Conservation (phyloP, 2,329 filamentous ascomycete genomes). For the Myriosclerotinia scirpicola region DNA sequence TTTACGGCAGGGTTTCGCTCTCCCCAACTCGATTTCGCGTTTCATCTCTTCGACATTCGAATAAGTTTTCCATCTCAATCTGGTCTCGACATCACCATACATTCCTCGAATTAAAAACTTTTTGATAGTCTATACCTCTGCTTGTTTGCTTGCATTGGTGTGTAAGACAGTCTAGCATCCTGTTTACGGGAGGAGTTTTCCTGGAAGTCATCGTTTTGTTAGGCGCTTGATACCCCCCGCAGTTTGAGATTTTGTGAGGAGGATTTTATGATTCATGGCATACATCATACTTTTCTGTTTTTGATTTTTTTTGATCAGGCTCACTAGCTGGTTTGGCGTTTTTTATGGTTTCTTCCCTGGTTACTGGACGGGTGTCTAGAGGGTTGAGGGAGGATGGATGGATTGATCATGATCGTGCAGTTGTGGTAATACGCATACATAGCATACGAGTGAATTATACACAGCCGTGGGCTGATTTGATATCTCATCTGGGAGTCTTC, state of each 20-base stretch:
- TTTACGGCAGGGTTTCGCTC: constrained; percentile 43
- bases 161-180: constrained; percentile 41
- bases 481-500: not conserved
- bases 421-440: constrained; percentile 17
- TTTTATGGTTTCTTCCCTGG: constrained; percentile 16
- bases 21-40: constrained; percentile 25
- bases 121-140: constrained; percentile 40
- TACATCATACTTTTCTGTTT: not conserved
- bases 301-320: constrained; percentile 6
- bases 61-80: constrained; percentile 27
- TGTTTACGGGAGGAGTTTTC: constrained; percentile 42
- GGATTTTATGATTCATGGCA: constrained; percentile 17
- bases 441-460: constrained; percentile 17
- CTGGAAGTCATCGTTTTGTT: constrained; percentile 25
- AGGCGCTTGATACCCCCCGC: constrained; percentile 8
- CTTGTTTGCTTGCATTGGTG: constrained; percentile 10
- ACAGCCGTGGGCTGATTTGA: constrained; percentile 7
- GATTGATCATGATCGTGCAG: constrained; percentile 9
- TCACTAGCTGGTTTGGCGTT: constrained; percentile 14
- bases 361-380: constrained; percentile 20
- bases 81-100: constrained; percentile 29
- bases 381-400: constrained; percentile 11
- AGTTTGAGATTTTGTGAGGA: constrained; percentile 5
- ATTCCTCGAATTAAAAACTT: constrained; percentile 33
- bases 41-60: constrained; percentile 28